Conservation (phyloP, 129 eudicot genomes). For the Pseudognaphalium luteoalbum region DNA sequence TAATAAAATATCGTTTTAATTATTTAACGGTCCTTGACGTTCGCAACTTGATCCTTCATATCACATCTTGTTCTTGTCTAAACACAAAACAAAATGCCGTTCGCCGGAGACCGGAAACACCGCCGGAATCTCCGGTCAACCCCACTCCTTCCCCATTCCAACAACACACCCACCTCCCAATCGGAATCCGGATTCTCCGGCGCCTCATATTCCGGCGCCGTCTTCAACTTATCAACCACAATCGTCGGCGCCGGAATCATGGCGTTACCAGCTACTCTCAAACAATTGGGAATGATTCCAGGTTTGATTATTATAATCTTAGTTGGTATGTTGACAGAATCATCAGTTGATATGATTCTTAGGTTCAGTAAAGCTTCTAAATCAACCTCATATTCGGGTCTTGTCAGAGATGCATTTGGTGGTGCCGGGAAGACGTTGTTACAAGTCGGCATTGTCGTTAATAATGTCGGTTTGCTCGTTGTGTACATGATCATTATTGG, state of each 20-base stretch:
- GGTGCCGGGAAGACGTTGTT: conserved; percentile 50
- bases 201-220: conserved; percentile 84
- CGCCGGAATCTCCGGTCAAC: conserved; percentile 61
- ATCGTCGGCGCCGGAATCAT: conserved; percentile 94
- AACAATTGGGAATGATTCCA: conserved; percentile 71
- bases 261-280: conserved; percentile 91
- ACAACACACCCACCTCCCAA: background rate
- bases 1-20: too few species aligned
- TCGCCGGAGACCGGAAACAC: conserved; percentile 57
- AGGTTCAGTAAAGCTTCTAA: conserved; percentile 71
- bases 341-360: conserved; percentile 70
- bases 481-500: conserved; percentile 80
- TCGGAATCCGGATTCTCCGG: conserved; percentile 48
- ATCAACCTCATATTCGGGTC: conserved; percentile 55
- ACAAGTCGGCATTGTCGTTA: conserved; percentile 64
- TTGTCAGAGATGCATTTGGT: conserved; percentile 73
- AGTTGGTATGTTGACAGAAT: conserved; percentile 66
- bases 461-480: conserved; percentile 67
- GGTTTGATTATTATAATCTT: conserved; percentile 53
- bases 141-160: conserved; percentile 52
- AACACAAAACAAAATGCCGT: conserved; percentile 40
- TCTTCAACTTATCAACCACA: conserved; percentile 86
- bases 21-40: background rate
- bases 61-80: background rate
- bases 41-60: background rate